Conservation (phyloP, 148 eudicot genomes). For the Cornus florida region DNA sequence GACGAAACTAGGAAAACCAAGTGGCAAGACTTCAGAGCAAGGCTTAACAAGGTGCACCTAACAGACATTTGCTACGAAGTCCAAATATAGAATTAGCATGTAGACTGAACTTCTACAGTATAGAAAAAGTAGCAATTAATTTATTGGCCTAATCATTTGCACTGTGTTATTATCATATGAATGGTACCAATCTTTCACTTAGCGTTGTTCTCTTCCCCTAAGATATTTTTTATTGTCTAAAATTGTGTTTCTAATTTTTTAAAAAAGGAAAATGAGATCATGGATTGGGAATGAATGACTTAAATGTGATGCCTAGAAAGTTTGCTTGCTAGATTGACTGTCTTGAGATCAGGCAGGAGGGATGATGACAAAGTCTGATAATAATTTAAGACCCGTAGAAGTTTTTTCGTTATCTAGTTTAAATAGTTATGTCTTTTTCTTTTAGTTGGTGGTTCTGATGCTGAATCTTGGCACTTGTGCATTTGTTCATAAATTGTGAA, state of each 20-base stretch:
- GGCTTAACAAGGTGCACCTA: constrained; percentile 63
- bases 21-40: constrained; percentile 76
- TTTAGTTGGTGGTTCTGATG: too few species aligned
- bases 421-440: not conserved
- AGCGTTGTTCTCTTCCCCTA: not conserved
- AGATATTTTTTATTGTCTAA: too few species aligned
- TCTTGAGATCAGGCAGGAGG: not conserved
- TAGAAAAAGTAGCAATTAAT: not conserved
- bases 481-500: not conserved
- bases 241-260: not conserved
- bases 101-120: not conserved
- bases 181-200: not conserved
- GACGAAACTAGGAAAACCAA: constrained; percentile 67
- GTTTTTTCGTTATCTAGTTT: not conserved
- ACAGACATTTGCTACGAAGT: not conserved
- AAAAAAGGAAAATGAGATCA: not conserved
- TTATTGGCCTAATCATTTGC: not conserved
- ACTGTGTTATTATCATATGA: not conserved
- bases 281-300: not conserved
- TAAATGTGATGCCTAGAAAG: not conserved
- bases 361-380: not conserved
- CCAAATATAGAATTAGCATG: not conserved
- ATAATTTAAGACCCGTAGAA: not conserved
- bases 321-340: not conserved
- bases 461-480: too few species aligned